phyloP scores from a whole-genome alignment of 1,284 basidiomycete species.

The Apiotrichum gracile region DNA sequence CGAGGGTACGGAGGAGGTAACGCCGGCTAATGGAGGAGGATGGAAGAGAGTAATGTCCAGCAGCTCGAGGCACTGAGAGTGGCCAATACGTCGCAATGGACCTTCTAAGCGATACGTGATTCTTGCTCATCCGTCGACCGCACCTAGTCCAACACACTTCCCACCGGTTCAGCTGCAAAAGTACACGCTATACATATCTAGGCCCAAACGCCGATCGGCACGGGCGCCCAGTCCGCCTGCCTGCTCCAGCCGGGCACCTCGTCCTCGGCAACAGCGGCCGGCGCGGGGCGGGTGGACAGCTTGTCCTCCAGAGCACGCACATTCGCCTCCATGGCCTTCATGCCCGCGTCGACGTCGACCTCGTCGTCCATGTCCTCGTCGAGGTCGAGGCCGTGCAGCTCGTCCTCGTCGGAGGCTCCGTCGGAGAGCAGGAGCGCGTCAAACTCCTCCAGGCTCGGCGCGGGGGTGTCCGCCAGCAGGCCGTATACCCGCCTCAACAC shows the following conservation, averaged over 20 bases:
- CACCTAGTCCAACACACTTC: too few relatives aligned
- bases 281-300: neutral
- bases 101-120: too few relatives aligned
- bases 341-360: slow-evolving; percentile 6
- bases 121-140: too few relatives aligned
- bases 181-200: neutral
- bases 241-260: slow-evolving; percentile 5
- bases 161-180: too few relatives aligned
- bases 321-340: slow-evolving; percentile 13
- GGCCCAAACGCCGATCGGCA: slow-evolving; percentile 16
- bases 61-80: too few relatives aligned
- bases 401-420: slow-evolving; percentile 3
- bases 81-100: too few relatives aligned
- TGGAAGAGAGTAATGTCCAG: too few relatives aligned
- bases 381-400: slow-evolving; percentile 14
- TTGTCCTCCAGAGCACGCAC: slow-evolving; percentile 12
- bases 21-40: too few relatives aligned
- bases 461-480: neutral
- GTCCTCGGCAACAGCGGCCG: neutral
- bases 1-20: too few relatives aligned
- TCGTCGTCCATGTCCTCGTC: slow-evolving; percentile 1
- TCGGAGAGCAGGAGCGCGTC: slow-evolving; percentile 1
- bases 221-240: slow-evolving; percentile 8
- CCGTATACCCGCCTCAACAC: slow-evolving; percentile 10
- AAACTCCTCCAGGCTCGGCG: neutral